Evolutionary conservation across 2,329 filamentous ascomycete genomes (phyloP), one percentile per base, ranked within the genome.

Genomic region (Claviceps sp.): DNA sequence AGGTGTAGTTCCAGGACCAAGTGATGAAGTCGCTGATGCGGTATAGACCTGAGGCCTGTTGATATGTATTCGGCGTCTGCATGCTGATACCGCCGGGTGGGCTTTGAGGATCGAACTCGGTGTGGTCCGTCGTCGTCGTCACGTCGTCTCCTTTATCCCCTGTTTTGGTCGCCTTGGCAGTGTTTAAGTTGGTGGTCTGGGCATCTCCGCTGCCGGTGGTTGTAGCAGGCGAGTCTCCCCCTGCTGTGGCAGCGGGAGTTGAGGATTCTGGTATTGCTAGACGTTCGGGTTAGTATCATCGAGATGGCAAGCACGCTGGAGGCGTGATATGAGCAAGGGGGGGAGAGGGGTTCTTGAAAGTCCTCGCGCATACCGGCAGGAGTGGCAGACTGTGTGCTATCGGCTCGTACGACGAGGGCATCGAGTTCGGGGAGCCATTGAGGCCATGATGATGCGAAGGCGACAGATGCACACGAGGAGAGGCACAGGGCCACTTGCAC

Each of bases 1-100:
- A 75, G 3, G 81, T 84, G 68, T 83, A 84, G 67, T 84, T 84
- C 80, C 80, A 85, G 47, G 67, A 73, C 65, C 77, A 80, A 14
- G 78, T 83, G 44, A 82, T 68, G 45, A 70, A 70, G 60, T 82
- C 74, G 55, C 77, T 76, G 55, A 84, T 79, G 61, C 79, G 79
- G 72, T 78, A 82, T 42, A 81, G 70, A 54, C 74, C 69, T 10
- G 71, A 69, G 26, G 70, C 68, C 11, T 68, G 66, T 4, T 65
- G 62, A 3, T 68, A 70, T 6, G 70, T 64, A 41, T 70, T 67
- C 1, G 81, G 81, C 2, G 70, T 74, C 45, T 76, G 58, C 70
- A 84, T 76, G 47, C 70, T 67, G 40, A 82, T 70, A 50, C 71
- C 68, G 48, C 77, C 81, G 2, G 72, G 68, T 8, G 74, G 70